Evolutionary conservation across 345 rosid species (phyloP).

Genomic region (Lumnitzera littorea): DNA sequence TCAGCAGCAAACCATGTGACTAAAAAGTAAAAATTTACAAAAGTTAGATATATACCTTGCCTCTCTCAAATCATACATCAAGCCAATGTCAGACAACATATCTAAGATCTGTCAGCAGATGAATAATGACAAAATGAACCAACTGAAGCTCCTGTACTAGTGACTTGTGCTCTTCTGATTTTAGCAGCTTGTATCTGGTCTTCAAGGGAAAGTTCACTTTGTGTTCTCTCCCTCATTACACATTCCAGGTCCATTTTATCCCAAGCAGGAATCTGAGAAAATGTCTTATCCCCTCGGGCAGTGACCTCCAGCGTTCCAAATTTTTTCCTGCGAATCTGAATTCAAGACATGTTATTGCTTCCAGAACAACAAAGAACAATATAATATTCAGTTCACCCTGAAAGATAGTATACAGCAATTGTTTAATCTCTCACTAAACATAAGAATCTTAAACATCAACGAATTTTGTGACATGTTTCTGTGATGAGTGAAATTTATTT

Average conservation of each 20-base stretch:
- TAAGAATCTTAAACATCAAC: too few species aligned
- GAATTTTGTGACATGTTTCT: too few species aligned
- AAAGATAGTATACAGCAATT: too few species aligned
- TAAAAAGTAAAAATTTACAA: too few species aligned
- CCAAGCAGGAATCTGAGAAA: conserved; percentile 32
- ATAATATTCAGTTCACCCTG: too few species aligned
- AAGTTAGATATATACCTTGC: too few species aligned
- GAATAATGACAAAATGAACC: conserved; percentile 11
- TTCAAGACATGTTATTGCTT: conserved; percentile 7
- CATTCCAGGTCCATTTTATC: conserved; percentile 55
- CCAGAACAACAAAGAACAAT: not conserved
- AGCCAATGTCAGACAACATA: too few species aligned
- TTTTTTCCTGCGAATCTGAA: conserved; percentile 61
- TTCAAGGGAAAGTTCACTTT: conserved; percentile 53
- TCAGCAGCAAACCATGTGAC: too few species aligned
- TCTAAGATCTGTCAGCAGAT: conserved; percentile 4
- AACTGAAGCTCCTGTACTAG: conserved; percentile 13
- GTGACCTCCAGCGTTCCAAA: conserved; percentile 21
- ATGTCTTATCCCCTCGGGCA: conserved; percentile 17
- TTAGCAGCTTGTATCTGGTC: conserved; percentile 80
- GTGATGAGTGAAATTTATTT: too few species aligned
- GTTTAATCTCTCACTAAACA: too few species aligned
- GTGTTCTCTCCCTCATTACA: conserved; percentile 43
- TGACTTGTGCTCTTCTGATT: conserved; percentile 28
- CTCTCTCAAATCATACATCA: too few species aligned